phyloP scores from a whole-genome alignment of 169 alveolate genomes.

The Plasmodium relictum region DNA sequence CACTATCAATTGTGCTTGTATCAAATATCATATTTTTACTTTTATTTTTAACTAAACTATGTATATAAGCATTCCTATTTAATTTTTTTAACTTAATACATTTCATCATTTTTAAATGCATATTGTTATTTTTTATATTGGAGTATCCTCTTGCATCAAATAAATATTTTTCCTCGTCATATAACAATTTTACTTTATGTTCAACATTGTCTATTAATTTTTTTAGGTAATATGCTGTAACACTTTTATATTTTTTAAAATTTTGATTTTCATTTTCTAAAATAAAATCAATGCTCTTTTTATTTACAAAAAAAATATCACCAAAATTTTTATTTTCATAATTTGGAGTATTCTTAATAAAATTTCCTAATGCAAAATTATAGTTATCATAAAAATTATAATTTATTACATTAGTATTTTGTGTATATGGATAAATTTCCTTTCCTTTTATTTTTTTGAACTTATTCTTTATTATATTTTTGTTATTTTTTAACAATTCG shows the following conservation, averaged over 20 bases:
- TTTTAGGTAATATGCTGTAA: conserved; percentile 28
- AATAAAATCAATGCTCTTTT: neutral
- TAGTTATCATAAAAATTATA: neutral
- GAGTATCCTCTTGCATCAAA: conserved; percentile 1
- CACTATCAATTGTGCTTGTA: neutral
- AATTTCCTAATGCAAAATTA: neutral
- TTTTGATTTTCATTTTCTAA: conserved; percentile 15
- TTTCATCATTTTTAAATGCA: neutral
- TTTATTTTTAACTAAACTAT: neutral
- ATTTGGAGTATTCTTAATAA: neutral
- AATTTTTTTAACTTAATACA: neutral
- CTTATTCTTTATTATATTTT: neutral
- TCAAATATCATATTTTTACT: neutral
- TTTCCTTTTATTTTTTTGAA: neutral
- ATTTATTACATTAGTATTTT: neutral
- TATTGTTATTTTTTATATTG: neutral
- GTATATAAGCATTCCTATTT: neutral
- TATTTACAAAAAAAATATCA: neutral
- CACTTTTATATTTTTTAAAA: neutral
- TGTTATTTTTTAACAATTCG: conserved; percentile 19
- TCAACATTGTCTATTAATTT: conserved; percentile 25
- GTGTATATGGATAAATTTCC: neutral
- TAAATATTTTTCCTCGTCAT: conserved; percentile 21
- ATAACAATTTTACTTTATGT: conserved; percentile 11
- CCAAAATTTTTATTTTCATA: neutral